phyloP scores from a whole-genome alignment of 805 yeast species.

The Zygosaccharomyces bailii region DNA sequence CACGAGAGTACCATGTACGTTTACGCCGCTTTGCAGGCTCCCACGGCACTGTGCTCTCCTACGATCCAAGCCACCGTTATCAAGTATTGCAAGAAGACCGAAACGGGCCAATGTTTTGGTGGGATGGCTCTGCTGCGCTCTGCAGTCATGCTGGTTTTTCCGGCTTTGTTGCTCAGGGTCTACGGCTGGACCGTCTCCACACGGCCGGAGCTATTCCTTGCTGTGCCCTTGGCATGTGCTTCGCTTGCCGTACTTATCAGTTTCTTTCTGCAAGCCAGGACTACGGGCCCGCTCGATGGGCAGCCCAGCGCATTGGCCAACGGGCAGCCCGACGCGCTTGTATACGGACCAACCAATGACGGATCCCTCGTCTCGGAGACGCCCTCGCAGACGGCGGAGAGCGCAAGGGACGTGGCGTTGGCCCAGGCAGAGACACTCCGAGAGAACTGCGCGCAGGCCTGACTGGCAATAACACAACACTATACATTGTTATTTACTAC shows the following conservation, averaged over 20 bases:
- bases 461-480: not conserved
- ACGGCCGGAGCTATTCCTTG: conserved; percentile 40
- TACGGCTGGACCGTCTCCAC: conserved; percentile 44
- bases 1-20: conserved; percentile 27
- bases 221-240: conserved; percentile 25
- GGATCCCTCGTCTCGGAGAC: not conserved
- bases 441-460: conserved; percentile 5
- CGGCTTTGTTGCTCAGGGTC: conserved; percentile 45
- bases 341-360: not conserved
- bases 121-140: conserved; percentile 61
- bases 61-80: conserved; percentile 55
- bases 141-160: conserved; percentile 44
- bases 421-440: conserved; percentile 1
- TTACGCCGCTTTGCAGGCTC: conserved; percentile 40
- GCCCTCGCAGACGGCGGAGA: conserved; percentile 1
- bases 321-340: not conserved
- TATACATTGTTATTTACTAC: not conserved
- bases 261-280: conserved; percentile 9
- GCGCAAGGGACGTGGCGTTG: not conserved
- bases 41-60: conserved; percentile 54
- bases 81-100: conserved; percentile 57
- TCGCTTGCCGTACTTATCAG: conserved; percentile 18
- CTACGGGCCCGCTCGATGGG: not conserved
- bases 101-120: conserved; percentile 71
- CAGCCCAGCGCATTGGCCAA: not conserved